A percentile compares a stretch with the other conserved stretches of the same genome.
Conservation (phyloP, 352 stramenopile genomes). For the Achlya hypogyna region DNA sequence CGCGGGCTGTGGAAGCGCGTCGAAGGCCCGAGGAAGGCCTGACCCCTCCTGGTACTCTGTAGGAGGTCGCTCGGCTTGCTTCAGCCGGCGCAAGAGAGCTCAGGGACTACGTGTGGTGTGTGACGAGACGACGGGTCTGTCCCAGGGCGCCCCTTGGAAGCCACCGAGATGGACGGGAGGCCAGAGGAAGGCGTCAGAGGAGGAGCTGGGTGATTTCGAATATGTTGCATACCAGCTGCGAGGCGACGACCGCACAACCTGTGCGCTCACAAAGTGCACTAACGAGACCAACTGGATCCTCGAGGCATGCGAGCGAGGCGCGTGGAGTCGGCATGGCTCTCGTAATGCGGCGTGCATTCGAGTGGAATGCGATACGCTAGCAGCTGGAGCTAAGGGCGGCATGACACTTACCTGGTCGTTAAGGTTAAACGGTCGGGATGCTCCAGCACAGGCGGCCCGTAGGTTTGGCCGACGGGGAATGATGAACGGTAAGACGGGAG, state of each 20-base stretch:
- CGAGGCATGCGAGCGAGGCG: background rate
- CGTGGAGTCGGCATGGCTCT: too few relatives aligned
- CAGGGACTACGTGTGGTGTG: background rate
- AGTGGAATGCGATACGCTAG: too few relatives aligned
- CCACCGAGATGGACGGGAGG: background rate
- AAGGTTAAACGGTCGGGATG: too few relatives aligned
- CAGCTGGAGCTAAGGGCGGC: too few relatives aligned
- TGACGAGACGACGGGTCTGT: background rate
- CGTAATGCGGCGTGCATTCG: too few relatives aligned
- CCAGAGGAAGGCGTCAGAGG: background rate
- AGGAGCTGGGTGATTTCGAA: background rate
- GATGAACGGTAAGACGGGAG: too few relatives aligned
- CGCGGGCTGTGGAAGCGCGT: too few relatives aligned
- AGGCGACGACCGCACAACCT: background rate
- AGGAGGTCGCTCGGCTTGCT: background rate
- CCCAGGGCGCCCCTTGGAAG: background rate
- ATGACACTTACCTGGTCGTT: too few relatives aligned
- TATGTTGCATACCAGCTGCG: slow-evolving; percentile 2
- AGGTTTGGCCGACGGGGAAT: too few relatives aligned
- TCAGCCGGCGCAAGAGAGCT: background rate
- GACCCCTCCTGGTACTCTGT: background rate
- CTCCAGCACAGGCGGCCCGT: too few relatives aligned
- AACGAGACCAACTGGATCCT: background rate
- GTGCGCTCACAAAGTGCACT: background rate
- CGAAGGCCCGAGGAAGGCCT: background rate